Percentiles rank a stretch among this genome's conserved stretches.
Conservation (phyloP, 2,329 filamentous ascomycete species). For the Fusarium secorum region DNA sequence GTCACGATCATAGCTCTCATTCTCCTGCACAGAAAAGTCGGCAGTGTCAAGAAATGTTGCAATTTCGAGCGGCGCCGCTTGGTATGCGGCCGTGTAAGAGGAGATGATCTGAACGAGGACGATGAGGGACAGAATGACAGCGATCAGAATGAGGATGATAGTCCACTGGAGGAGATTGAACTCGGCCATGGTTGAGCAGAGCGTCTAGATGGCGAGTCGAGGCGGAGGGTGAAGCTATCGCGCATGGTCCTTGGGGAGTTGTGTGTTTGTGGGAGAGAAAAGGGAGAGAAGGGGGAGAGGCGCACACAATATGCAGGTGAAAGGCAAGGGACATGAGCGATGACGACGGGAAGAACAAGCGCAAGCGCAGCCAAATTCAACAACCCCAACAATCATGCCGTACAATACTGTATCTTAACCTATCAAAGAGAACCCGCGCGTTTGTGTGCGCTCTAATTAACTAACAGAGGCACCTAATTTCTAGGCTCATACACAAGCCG, state of each 20-base stretch:
- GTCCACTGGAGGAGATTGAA: slow-evolving; percentile 63
- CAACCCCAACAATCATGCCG: slow-evolving; percentile 9
- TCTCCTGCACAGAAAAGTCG: slow-evolving; percentile 69
- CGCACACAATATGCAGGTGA: slow-evolving; percentile 28
- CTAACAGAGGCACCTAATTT: slow-evolving; percentile 9
- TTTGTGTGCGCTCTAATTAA: slow-evolving; percentile 34
- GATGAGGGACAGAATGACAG: slow-evolving; percentile 63
- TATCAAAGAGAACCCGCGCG: neutral
- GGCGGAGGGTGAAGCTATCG: slow-evolving; percentile 41
- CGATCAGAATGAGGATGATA: slow-evolving; percentile 65
- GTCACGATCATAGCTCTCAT: slow-evolving; percentile 70
- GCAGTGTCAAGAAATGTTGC: slow-evolving; percentile 65
- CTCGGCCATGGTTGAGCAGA: slow-evolving; percentile 57
- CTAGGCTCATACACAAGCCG: slow-evolving; percentile 28
- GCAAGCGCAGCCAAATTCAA: slow-evolving; percentile 34
- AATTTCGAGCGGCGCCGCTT: slow-evolving; percentile 66
- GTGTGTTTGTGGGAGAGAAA: slow-evolving; percentile 26
- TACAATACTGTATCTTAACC: neutral
- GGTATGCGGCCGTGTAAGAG: slow-evolving; percentile 64
- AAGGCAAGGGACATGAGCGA: slow-evolving; percentile 25
- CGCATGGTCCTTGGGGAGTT: slow-evolving; percentile 38
- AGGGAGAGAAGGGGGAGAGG: slow-evolving; percentile 29
- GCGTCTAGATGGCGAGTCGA: slow-evolving; percentile 41
- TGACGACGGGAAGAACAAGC: slow-evolving; percentile 32
- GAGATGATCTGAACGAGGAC: slow-evolving; percentile 61